Conservation (phyloP, 2,329 filamentous ascomycete genomes). For the Furcasterigmium furcatum region DNA sequence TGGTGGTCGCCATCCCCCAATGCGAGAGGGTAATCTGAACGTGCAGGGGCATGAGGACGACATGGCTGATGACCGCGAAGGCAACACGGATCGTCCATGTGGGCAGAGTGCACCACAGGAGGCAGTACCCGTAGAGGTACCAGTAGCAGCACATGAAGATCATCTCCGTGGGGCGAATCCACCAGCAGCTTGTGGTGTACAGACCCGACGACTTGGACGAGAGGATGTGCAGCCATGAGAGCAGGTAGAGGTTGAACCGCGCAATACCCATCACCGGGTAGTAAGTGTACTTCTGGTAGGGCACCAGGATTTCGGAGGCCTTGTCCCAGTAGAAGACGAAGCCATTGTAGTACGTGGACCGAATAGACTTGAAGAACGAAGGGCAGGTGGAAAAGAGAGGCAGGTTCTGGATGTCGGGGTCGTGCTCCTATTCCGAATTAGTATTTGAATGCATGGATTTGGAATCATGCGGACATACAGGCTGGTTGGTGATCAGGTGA, state of each 20-base stretch:
- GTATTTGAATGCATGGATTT: conserved; percentile 1
- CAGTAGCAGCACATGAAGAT: conserved; percentile 61
- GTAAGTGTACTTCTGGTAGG: conserved; percentile 64
- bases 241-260: conserved; percentile 69
- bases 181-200: conserved; percentile 56
- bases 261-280: conserved; percentile 66
- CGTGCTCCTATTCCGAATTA: conserved; percentile 38
- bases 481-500: conserved; percentile 63
- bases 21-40: conserved; percentile 71
- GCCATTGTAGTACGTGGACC: conserved; percentile 61
- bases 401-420: conserved; percentile 62
- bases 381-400: conserved; percentile 67
- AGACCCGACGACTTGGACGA: conserved; percentile 51
- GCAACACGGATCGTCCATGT: conserved; percentile 52
- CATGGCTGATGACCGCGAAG: conserved; percentile 63
- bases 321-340: conserved; percentile 62
- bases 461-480: conserved; percentile 27
- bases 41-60: conserved; percentile 65
- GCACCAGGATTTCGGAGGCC: conserved; percentile 55
- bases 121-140: conserved; percentile 65
- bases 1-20: conserved; percentile 67
- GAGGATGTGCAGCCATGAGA: conserved; percentile 64
- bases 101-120: conserved; percentile 58
- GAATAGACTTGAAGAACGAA: conserved; percentile 61
- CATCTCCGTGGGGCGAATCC: conserved; percentile 66